A percentile compares a stretch with the other conserved stretches of the same genome.
Evolutionary conservation across 2,329 filamentous ascomycete genomes (phyloP).

Genomic region (Diaporthe australafricana): DNA sequence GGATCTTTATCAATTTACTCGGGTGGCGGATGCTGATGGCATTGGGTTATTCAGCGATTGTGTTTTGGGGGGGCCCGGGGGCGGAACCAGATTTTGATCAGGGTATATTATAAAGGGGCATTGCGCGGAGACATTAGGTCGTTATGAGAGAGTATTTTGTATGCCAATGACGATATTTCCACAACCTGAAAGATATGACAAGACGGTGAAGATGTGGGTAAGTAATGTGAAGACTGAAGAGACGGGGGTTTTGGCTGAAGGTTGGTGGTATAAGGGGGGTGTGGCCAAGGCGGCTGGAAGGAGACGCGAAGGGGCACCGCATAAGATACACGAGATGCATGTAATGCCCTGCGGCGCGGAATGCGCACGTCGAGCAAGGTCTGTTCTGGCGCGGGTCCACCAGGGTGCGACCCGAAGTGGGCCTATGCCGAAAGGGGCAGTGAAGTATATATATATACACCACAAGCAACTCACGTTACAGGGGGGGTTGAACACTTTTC

Average conservation of each 20-base stretch:
- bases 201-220: neutral
- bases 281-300: neutral
- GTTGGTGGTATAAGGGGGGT: neutral
- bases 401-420: neutral
- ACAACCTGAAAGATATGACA: slow-evolving; percentile 17
- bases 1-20: neutral
- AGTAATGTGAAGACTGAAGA: neutral
- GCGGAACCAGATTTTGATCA: neutral
- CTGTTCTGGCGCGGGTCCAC: neutral
- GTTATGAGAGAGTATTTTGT: neutral
- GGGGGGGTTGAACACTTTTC: slow-evolving; percentile 24
- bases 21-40: neutral
- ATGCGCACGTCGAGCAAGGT: neutral
- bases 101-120: slow-evolving; percentile 19
- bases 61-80: neutral
- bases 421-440: slow-evolving; percentile 30
- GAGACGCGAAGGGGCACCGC: slow-evolving; percentile 10
- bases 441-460: slow-evolving; percentile 34
- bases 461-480: neutral
- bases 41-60: slow-evolving; percentile 10
- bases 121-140: neutral
- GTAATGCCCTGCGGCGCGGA: neutral
- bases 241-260: too few relatives aligned
- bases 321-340: neutral
- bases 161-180: slow-evolving; percentile 15